These are phyloP conservation scores for Barbarea vulgaris DNA, from an alignment of 345 rosid species.

Conservation along the genomic window DNA sequence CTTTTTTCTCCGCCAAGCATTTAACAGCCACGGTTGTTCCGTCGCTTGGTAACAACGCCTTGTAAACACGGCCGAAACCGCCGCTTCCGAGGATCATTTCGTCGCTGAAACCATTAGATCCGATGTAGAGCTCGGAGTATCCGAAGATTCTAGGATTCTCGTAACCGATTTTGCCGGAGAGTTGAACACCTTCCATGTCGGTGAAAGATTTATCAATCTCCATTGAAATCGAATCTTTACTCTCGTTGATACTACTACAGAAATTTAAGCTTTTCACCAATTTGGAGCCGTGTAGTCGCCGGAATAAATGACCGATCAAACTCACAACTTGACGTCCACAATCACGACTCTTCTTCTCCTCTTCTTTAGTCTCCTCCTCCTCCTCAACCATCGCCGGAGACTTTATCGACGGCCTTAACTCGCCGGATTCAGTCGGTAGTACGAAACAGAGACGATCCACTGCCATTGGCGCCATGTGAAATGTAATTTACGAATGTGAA, in stretches of 20 bases:
- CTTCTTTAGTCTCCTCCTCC: neutral
- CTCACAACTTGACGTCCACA: constrained; percentile 54
- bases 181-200: constrained; percentile 81
- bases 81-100: constrained; percentile 86
- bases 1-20: constrained; percentile 83
- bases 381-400: constrained; percentile 22
- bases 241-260: constrained; percentile 40
- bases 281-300: constrained; percentile 49
- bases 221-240: constrained; percentile 17
- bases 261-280: constrained; percentile 43
- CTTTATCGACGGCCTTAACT: constrained; percentile 39
- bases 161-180: constrained; percentile 70
- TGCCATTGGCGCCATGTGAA: constrained; percentile 39
- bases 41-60: constrained; percentile 83
- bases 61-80: constrained; percentile 83
- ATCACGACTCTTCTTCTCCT: constrained; percentile 39
- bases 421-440: constrained; percentile 59
- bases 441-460: constrained; percentile 69
- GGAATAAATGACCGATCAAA: constrained; percentile 47
- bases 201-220: constrained; percentile 44
- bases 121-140: constrained; percentile 90
- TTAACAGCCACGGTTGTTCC: constrained; percentile 88
- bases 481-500: constrained; percentile 21
- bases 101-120: constrained; percentile 75
- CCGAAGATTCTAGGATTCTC: constrained; percentile 92